Percentiles rank a stretch among this genome's conserved stretches.
Conservation (phyloP, 495 filamentous ascomycete genomes). For the Aspergillus saccharolyticus region DNA sequence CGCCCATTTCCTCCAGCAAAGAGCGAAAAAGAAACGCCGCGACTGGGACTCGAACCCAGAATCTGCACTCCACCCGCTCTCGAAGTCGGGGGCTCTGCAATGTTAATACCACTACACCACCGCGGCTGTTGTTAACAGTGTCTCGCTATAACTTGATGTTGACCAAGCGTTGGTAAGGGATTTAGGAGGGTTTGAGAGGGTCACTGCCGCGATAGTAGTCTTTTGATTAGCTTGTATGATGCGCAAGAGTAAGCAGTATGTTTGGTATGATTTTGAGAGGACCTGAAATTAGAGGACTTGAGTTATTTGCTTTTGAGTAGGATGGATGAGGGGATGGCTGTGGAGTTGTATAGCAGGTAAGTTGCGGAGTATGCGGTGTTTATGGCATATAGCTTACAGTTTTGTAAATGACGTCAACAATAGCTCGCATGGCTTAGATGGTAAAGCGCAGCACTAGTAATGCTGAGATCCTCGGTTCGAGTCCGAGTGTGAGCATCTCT, state of each 20-base stretch:
- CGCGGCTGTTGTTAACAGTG: neutral
- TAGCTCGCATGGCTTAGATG: neutral
- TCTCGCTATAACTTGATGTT: neutral
- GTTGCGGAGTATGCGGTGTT: neutral
- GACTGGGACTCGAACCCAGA: neutral
- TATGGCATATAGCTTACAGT: neutral
- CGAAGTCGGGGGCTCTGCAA: neutral
- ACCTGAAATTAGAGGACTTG: neutral
- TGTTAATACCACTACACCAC: neutral
- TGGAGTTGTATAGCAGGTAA: too few relatives aligned
- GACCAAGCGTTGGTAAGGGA: too few relatives aligned
- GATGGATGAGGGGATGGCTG: neutral
- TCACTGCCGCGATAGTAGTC: too few relatives aligned
- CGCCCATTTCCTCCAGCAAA: neutral
- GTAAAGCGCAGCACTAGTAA: neutral
- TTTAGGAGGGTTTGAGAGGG: too few relatives aligned
- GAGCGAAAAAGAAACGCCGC: neutral
- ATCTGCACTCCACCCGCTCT: neutral
- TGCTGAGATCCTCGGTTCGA: neutral
- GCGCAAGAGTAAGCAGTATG: too few relatives aligned
- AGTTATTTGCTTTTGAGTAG: neutral
- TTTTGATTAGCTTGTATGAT: too few relatives aligned
- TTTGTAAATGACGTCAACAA: neutral
- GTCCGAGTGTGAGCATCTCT: neutral
- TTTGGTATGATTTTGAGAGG: too few relatives aligned